phyloP scores from a whole-genome alignment of 441 rosid species.

The Arabidopsis lyrata region DNA sequence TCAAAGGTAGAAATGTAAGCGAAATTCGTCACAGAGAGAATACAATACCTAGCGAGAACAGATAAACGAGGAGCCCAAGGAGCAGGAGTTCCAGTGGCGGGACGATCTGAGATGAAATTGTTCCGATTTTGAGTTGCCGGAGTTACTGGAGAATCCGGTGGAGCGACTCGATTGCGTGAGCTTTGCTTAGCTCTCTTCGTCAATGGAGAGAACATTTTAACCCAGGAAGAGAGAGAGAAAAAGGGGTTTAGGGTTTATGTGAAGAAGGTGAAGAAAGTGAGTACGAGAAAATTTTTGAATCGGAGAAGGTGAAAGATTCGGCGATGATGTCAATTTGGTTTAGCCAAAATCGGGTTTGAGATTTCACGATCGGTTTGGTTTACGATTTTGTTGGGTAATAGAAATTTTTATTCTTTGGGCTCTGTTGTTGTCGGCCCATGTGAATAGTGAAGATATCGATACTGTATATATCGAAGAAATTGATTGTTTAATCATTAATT shows the following conservation, averaged over 20 bases:
- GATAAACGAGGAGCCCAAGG: constrained; percentile 96
- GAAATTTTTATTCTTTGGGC: background rate
- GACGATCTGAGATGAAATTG: constrained; percentile 62
- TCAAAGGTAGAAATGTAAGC: constrained; percentile 17
- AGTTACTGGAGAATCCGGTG: constrained; percentile 65
- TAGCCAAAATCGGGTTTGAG: background rate
- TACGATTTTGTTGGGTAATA: background rate
- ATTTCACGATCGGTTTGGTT: constrained; percentile 14
- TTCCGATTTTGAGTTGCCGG: constrained; percentile 54
- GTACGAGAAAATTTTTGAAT: constrained; percentile 23
- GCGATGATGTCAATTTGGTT: constrained; percentile 21
- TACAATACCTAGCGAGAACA: constrained; percentile 80
- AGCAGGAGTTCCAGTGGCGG: constrained; percentile 85
- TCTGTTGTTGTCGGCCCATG: background rate
- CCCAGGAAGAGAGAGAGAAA: constrained; percentile 18
- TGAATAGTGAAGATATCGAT: background rate
- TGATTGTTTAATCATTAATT: too few species aligned
- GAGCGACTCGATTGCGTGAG: constrained; percentile 49
- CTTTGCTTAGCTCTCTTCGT: constrained; percentile 56
- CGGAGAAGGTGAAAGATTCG: constrained; percentile 17
- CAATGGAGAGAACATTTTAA: constrained; percentile 75
- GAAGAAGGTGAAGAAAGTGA: constrained; percentile 17
- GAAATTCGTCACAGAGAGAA: background rate
- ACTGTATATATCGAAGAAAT: too few species aligned
- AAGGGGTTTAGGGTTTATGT: constrained; percentile 40